A percentile compares a stretch with the other conserved stretches of the same genome.
Conservation (phyloP, 1,139 yeast genomes). For the Geotrichum histeridarum region DNA sequence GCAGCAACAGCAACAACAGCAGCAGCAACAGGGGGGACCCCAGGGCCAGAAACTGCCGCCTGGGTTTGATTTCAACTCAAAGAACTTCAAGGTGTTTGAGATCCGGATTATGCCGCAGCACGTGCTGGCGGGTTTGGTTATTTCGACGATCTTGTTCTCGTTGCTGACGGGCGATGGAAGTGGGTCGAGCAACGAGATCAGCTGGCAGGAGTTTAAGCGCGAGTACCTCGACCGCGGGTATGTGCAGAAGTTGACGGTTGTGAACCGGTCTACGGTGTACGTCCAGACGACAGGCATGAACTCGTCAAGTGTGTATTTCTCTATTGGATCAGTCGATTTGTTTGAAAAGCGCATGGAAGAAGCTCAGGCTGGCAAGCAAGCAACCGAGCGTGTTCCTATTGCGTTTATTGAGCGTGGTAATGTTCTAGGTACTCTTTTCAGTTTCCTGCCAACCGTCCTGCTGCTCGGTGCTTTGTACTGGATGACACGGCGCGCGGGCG, state of each 20-base stretch:
- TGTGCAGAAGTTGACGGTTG: conserved; percentile 69
- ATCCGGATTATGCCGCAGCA: conserved; percentile 31
- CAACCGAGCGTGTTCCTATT: conserved; percentile 74
- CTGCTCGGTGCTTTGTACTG: conserved; percentile 79
- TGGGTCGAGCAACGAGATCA: conserved; percentile 44
- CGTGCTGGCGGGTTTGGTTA: conserved; percentile 31
- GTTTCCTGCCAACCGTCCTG: conserved; percentile 77
- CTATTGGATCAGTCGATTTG: conserved; percentile 87
- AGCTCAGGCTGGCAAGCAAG: conserved; percentile 64
- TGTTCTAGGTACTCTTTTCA: conserved; percentile 55
- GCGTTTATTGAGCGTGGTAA: conserved; percentile 68
- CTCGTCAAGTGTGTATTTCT: conserved; percentile 48
- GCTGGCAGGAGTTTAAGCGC: conserved; percentile 87
- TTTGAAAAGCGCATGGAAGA: conserved; percentile 79
- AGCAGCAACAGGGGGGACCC: conserved; percentile 7
- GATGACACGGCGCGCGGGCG: conserved; percentile 43
- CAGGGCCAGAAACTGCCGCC: conserved; percentile 22
- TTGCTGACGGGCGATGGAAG: conserved; percentile 34
- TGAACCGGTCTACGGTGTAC: conserved; percentile 43
- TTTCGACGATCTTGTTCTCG: conserved; percentile 27
- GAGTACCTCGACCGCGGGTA: conserved; percentile 78
- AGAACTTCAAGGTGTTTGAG: conserved; percentile 23
- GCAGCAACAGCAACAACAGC: neutral
- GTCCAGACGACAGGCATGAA: conserved; percentile 17
- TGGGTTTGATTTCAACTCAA: conserved; percentile 24